phyloP scores from a whole-genome alignment of 306 rosid genomes.

The Prunus fruticosa region DNA sequence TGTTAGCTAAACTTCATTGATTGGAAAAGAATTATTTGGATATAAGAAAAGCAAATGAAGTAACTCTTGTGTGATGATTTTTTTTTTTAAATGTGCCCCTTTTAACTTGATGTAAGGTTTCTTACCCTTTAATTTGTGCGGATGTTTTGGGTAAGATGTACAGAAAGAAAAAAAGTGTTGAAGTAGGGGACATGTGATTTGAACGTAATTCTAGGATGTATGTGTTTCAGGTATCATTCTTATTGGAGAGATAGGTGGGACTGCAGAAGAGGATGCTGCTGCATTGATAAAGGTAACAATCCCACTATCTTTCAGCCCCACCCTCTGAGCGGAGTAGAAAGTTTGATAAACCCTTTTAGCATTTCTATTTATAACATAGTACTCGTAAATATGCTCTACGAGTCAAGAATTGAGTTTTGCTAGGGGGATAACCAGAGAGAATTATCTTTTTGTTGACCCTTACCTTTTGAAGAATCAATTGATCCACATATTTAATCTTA shows the following conservation, averaged over 20 bases:
- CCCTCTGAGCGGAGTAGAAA: not conserved
- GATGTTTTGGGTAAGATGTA: not conserved
- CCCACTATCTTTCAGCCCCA: not conserved
- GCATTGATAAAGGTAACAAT: conserved; percentile 79
- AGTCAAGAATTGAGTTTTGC: not conserved
- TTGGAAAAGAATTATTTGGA: too few relatives aligned
- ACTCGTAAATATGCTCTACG: not conserved
- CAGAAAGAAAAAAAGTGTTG: not conserved
- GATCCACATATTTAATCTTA: not conserved
- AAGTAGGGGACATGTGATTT: not conserved
- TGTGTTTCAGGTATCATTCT: conserved; percentile 73
- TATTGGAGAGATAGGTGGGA: conserved; percentile 98
- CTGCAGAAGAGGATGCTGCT: conserved; percentile 99
- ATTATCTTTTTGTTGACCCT: not conserved
- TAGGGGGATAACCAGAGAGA: not conserved
- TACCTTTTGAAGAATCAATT: not conserved
- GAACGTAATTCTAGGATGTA: conserved; percentile 11
- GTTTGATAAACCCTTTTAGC: not conserved
- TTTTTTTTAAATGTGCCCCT: not conserved
- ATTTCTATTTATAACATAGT: not conserved
- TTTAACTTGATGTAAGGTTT: not conserved
- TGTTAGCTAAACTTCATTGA: not conserved
- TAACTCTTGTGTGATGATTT: not conserved
- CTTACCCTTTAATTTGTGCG: not conserved
- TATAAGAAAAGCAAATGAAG: not conserved